A percentile compares a stretch with the other conserved stretches of the same genome.
These are phyloP conservation scores for Aspergillus pseudoterreus DNA, from an alignment of 2,329 filamentous ascomycete genomes.

Conservation along the genomic window DNA sequence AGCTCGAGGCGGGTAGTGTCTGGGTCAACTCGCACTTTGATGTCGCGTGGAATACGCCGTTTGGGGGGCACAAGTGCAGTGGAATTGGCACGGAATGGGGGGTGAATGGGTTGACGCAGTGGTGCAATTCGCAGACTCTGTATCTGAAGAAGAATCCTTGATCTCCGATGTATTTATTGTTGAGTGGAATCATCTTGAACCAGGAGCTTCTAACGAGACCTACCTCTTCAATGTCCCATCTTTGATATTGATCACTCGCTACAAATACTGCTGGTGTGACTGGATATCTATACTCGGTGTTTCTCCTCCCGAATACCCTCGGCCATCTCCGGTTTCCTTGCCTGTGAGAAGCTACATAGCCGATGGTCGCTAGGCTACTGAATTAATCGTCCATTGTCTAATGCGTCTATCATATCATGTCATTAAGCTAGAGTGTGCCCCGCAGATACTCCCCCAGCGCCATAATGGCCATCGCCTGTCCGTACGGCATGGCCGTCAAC, in stretches of 20 bases:
- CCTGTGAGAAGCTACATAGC: too few species aligned
- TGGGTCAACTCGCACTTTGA: slow-evolving; percentile 54
- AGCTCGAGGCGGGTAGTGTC: slow-evolving; percentile 56
- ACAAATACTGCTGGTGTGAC: too few species aligned
- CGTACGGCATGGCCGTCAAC: slow-evolving; percentile 77
- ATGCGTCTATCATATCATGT: slow-evolving; percentile 3
- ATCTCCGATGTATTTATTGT: too few species aligned
- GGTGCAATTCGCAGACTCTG: slow-evolving; percentile 37
- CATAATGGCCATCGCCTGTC: slow-evolving; percentile 83
- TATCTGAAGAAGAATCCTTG: slow-evolving; percentile 22
- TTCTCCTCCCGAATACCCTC: too few species aligned
- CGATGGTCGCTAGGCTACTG: too few species aligned
- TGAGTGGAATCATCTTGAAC: too few species aligned
- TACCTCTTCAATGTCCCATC: too few species aligned
- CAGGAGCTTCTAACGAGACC: too few species aligned
- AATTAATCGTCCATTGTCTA: too few species aligned
- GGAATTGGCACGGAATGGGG: slow-evolving; percentile 50
- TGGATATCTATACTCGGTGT: too few species aligned
- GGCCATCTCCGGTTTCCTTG: too few species aligned
- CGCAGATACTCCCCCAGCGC: slow-evolving; percentile 70
- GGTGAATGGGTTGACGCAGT: slow-evolving; percentile 35
- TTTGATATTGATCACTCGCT: too few species aligned
- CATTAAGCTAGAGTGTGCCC: slow-evolving; percentile 8
- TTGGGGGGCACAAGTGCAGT: slow-evolving; percentile 52
- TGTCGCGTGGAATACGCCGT: slow-evolving; percentile 32